Evolutionary conservation across 202 grass and related monocot genomes (phyloP).

Genomic region (Sporobolus alterniflorus): DNA sequence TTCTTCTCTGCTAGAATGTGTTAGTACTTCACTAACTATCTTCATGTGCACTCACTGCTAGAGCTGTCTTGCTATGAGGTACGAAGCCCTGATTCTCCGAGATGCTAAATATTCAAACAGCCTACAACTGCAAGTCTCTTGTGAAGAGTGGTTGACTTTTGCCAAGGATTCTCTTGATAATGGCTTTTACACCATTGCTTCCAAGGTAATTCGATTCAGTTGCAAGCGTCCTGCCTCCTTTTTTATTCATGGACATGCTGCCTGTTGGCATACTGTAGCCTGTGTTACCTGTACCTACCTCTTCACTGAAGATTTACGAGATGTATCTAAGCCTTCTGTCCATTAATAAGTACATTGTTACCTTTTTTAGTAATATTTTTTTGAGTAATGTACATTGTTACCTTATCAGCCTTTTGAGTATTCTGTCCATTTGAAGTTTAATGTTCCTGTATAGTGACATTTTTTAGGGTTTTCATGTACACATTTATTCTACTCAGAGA

Average conservation of each 20-base stretch:
- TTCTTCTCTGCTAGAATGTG: neutral
- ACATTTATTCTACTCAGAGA: neutral
- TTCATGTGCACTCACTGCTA: conserved; percentile 29
- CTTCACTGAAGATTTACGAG: neutral
- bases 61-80: conserved; percentile 84
- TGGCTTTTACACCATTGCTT: conserved; percentile 73
- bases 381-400: too few species aligned
- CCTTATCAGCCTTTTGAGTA: neutral
- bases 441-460: neutral
- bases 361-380: too few species aligned
- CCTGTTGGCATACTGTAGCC: neutral
- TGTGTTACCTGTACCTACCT: neutral
- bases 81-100: conserved; percentile 66
- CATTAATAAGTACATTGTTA: too few species aligned
- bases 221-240: neutral
- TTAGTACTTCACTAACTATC: neutral
- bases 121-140: conserved; percentile 42
- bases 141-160: conserved; percentile 68
- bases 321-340: neutral
- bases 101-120: conserved; percentile 31
- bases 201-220: conserved; percentile 49
- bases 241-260: neutral
- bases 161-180: conserved; percentile 84
- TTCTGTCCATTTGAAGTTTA: neutral
- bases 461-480: neutral